Base-by-base conservation (phyloP, 805 yeast genomes). In the Candida methanosorbosa region DNA sequence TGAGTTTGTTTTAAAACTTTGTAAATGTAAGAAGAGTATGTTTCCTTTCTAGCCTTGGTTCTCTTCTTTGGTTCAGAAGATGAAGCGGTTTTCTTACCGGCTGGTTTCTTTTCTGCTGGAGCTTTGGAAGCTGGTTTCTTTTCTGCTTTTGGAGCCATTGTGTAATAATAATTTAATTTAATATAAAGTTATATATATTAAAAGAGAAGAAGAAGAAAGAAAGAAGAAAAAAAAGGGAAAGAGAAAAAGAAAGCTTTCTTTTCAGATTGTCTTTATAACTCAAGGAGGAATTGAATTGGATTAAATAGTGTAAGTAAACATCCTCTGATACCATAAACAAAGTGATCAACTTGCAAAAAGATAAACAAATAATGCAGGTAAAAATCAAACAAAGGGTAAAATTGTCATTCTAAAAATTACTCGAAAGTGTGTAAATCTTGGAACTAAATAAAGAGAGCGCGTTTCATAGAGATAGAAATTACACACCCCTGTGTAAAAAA, bases 1-100 rank as follows among this genome's bases (percentile, higher is more conserved):
- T 90, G 97, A 45, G 97, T 88, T 77, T 90, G 97, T 72, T 88
- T 88, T 64, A 90, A 81, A 50, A 88, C 97, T 72, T 88, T 90
- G 92, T 88, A 90, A 64, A 90, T 90, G 72, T 90, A 90, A 45
- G 97, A 87, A 48, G 96, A 86, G 76, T 87, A 90, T 48, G 97
- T 86, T 73, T 90, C 97, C 82, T 86, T 87, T 80, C 97, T 86
- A 56, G 88, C 69, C 81, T 87, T 88, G 52, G 85, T 61, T 75
- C 94, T 86, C 82, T 83, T 87, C 78, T 86, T 87, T 63, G 78
- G 66, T 57, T 78, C 88, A 49, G 81, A 59, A 46, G 85, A 70
- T 49, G 94, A 67, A 45, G 94, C 75, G 61, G 94, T 83, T 75
- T 85, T 87, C 76, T 81, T 81, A 57, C 84, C 84, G 61, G 95